Evolutionary conservation across 108 stramenopile genomes (phyloP).

Genomic region (Fragilariopsis cylindrus): DNA sequence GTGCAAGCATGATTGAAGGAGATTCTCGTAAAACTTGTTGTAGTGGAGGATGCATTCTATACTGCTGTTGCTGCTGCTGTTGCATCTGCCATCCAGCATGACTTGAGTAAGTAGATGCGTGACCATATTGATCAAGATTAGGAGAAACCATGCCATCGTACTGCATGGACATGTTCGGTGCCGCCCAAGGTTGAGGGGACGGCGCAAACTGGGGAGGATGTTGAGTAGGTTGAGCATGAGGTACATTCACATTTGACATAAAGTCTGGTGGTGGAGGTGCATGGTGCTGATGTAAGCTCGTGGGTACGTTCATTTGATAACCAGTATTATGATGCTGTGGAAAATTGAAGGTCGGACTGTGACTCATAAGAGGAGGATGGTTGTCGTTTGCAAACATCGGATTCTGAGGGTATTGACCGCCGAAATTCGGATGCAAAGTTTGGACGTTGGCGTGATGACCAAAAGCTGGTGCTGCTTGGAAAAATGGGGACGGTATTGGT

Average conservation of each 20-base stretch:
- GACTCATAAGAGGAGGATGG: slow-evolving; percentile 17
- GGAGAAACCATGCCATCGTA: slow-evolving; percentile 24
- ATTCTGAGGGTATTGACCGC: background rate
- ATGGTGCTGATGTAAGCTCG: slow-evolving; percentile 15
- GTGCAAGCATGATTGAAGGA: background rate
- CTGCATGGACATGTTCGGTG: slow-evolving; percentile 14
- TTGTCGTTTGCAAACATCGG: background rate
- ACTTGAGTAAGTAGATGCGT: slow-evolving; percentile 9
- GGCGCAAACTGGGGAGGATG: slow-evolving; percentile 23
- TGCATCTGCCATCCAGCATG: slow-evolving; percentile 16
- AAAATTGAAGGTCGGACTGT: slow-evolving; percentile 27
- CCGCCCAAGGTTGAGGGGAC: slow-evolving; percentile 22
- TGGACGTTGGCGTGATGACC: background rate
- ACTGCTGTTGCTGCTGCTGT: background rate
- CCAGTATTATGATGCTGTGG: slow-evolving; percentile 18
- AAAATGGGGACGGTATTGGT: slow-evolving; percentile 5
- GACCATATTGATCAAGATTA: background rate
- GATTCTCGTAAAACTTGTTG: slow-evolving; percentile 18
- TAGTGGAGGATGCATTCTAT: background rate
- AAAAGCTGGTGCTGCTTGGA: slow-evolving; percentile 12
- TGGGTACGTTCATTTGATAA: slow-evolving; percentile 27
- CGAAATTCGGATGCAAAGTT: slow-evolving; percentile 1
- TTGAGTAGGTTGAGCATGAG: background rate
- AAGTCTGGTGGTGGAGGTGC: background rate
- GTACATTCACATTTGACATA: slow-evolving; percentile 4